Evolutionary conservation across 352 stramenopile species (phyloP), one percentile per base, ranked within the genome.

Genomic region (Globisporangium paddicum): DNA sequence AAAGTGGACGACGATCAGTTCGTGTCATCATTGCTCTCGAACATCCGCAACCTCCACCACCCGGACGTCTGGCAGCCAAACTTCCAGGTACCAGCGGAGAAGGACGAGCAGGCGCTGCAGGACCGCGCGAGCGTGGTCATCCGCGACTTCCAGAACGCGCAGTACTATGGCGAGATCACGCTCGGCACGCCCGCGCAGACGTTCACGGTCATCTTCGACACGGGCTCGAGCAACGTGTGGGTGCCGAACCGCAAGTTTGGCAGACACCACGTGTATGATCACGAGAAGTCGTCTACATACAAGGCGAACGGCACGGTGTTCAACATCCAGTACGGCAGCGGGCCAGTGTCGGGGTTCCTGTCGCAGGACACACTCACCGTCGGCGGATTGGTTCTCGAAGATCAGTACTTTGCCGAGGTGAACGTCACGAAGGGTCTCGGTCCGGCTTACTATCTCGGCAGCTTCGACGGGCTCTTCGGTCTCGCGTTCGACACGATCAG

Each of bases 401-500:
- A 66, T 44, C 82, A 96, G 62, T 71, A 74, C 41, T 97, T 97
- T 63, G 90, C 88, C 6, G 86, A 96, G 69, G 75, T 97, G 14
- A 75, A 83, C 47, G 84, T 97, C 77, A 92, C 89, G 3, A 89
- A 77, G 58, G 93, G 91, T 41, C 73, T 98, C 10, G 93, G 93
- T n/a, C 52, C 91, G 9, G 87, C 83, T 5, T 98, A 95, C 67
- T 79, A 73, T 26, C 58, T 96, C 8, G 91, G 89, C 48, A 95
- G 97, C 42, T 98, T 98, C 68, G 93, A 98, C 75, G 93, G 93
- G 35, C 96, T 98, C 58, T 73, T 97, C 37, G 93, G 93, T 60
- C 63, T 97, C 14, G 93, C 75, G 48, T 98, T 97, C 55, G 79
- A 89, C 48, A 69, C 73, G 34, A 90, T 98, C 62, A 81, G 68